Percentiles rank a stretch among this genome's conserved stretches.
Evolutionary conservation across 108 stramenopile genomes (phyloP).

Genomic region (Cyclotella baltica): DNA sequence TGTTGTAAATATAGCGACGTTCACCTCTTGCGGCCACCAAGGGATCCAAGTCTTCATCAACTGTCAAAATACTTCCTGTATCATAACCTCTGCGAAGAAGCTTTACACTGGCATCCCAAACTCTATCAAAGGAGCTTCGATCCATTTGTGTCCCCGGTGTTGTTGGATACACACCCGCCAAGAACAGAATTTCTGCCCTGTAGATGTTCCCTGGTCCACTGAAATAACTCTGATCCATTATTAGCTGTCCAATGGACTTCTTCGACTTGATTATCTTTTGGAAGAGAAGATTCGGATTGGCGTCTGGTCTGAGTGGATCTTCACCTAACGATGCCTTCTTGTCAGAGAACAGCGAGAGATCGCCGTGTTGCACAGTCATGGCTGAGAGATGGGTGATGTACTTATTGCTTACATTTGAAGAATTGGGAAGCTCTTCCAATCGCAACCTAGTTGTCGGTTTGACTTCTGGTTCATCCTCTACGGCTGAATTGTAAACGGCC

Average conservation of each 20-base stretch:
- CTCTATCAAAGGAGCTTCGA: slow-evolving; percentile 54
- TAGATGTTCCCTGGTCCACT: slow-evolving; percentile 82
- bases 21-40: slow-evolving; percentile 51
- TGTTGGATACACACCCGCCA: slow-evolving; percentile 74
- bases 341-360: slow-evolving; percentile 49
- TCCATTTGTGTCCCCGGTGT: slow-evolving; percentile 46
- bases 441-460: slow-evolving; percentile 71
- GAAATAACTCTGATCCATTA: slow-evolving; percentile 84
- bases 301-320: slow-evolving; percentile 77
- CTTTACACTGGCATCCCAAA: slow-evolving; percentile 67
- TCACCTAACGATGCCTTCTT: slow-evolving; percentile 68
- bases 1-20: slow-evolving; percentile 78
- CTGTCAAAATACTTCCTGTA: slow-evolving; percentile 73
- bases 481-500: slow-evolving; percentile 52
- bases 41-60: slow-evolving; percentile 51
- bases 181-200: slow-evolving; percentile 80
- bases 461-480: slow-evolving; percentile 56
- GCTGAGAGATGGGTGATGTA: slow-evolving; percentile 71
- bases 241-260: slow-evolving; percentile 67
- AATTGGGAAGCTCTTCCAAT: slow-evolving; percentile 41
- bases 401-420: neutral
- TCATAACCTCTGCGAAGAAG: slow-evolving; percentile 64
- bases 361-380: slow-evolving; percentile 79
- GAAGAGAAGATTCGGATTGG: slow-evolving; percentile 64
- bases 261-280: slow-evolving; percentile 58